Conservation (phyloP, 1,284 basidiomycete species). For the Malassezia globosa region DNA sequence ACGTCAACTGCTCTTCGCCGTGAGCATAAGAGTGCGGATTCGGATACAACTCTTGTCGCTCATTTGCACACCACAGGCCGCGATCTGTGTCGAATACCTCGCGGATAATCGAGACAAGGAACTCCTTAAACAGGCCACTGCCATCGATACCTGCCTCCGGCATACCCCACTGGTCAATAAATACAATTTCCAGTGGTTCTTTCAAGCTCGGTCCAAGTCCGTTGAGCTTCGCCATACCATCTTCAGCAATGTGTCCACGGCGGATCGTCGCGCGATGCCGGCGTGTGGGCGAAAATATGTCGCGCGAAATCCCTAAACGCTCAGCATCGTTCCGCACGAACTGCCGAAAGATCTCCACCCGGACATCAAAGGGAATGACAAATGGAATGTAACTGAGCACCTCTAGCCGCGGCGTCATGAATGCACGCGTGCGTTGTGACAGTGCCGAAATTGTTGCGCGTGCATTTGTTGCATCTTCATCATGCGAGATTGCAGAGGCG, state of each 20-base stretch:
- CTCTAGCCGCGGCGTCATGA: slow-evolving; percentile 70
- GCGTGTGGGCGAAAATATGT: slow-evolving; percentile 16
- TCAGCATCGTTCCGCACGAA: slow-evolving; percentile 29
- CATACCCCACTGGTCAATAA: slow-evolving; percentile 77
- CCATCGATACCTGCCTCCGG: slow-evolving; percentile 87
- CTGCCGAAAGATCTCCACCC: slow-evolving; percentile 67
- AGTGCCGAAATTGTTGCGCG: slow-evolving; percentile 3
- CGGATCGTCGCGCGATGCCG: slow-evolving; percentile 56
- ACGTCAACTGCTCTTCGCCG: slow-evolving; percentile 50
- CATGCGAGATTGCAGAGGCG: neutral
- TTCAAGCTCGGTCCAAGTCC: slow-evolving; percentile 63
- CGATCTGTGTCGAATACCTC: slow-evolving; percentile 90
- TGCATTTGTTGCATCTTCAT: neutral
- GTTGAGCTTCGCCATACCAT: slow-evolving; percentile 65
- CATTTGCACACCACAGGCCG: slow-evolving; percentile 81
- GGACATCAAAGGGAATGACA: slow-evolving; percentile 80
- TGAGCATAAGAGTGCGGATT: slow-evolving; percentile 57
- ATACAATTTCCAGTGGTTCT: slow-evolving; percentile 68
- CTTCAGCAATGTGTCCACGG: slow-evolving; percentile 66
- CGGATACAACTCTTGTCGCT: slow-evolving; percentile 84
- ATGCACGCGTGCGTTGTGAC: slow-evolving; percentile 58
- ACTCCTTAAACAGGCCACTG: slow-evolving; percentile 95
- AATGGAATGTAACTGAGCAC: slow-evolving; percentile 93
- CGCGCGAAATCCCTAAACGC: slow-evolving; percentile 13
- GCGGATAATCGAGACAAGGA: slow-evolving; percentile 65